A percentile compares a stretch with the other conserved stretches of the same genome.
These are phyloP conservation scores for Alternaria sp. DNA, from an alignment of 2,329 filamentous ascomycete species.

Conservation along the genomic window DNA sequence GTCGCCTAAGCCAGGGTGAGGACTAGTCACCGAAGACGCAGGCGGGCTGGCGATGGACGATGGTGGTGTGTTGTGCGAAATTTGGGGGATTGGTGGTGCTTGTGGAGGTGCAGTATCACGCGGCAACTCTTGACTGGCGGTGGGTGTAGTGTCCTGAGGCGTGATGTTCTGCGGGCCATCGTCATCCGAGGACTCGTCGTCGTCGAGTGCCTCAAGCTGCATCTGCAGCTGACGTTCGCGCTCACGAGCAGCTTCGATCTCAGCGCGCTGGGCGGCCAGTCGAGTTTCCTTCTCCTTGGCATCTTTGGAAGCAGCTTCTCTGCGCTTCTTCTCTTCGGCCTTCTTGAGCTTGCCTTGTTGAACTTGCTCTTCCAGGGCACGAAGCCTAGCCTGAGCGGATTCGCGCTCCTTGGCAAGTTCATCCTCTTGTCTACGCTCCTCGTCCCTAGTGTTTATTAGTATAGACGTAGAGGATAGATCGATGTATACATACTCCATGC, in stretches of 20 bases:
- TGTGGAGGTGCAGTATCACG: slow-evolving; percentile 57
- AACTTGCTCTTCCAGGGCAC: slow-evolving; percentile 92
- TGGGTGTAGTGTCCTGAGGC: slow-evolving; percentile 67
- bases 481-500: slow-evolving; percentile 78
- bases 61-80: slow-evolving; percentile 56
- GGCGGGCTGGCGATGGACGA: slow-evolving; percentile 57
- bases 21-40: slow-evolving; percentile 60
- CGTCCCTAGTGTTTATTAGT: slow-evolving; percentile 65
- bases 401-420: slow-evolving; percentile 82
- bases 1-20: slow-evolving; percentile 64
- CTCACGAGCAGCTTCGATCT: slow-evolving; percentile 90
- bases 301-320: slow-evolving; percentile 86
- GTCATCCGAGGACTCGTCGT: slow-evolving; percentile 74
- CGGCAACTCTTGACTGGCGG: slow-evolving; percentile 64
- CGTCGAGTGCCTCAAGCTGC: slow-evolving; percentile 82
- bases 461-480: background rate
- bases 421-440: slow-evolving; percentile 78
- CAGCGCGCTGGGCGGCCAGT: slow-evolving; percentile 83
- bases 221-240: slow-evolving; percentile 88
- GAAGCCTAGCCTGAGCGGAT: slow-evolving; percentile 82
- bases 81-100: slow-evolving; percentile 54
- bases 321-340: slow-evolving; percentile 92
- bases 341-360: slow-evolving; percentile 93
- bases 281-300: slow-evolving; percentile 88
- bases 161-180: slow-evolving; percentile 78